Evolutionary conservation across 139 green algal species (phyloP).

Genomic region (Penium margaritaceum): DNA sequence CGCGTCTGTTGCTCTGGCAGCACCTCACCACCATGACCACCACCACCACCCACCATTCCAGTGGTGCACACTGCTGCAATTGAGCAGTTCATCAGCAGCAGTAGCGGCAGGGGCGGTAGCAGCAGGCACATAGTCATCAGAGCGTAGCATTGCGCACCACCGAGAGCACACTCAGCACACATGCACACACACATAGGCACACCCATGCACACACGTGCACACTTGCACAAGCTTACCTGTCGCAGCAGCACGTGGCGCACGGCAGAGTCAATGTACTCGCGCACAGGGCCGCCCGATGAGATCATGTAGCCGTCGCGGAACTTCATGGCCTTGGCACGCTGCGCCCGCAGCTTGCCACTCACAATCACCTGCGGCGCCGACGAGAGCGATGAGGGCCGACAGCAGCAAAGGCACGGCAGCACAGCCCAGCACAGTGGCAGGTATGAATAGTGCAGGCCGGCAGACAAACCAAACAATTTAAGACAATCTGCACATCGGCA

Average conservation of each 20-base stretch:
- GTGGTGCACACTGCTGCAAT: too few relatives aligned
- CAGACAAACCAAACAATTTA: constrained; percentile 5
- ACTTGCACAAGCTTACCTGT: constrained; percentile 58
- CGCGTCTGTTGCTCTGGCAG: too few relatives aligned
- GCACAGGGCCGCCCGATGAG: constrained; percentile 73
- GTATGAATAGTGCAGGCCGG: background rate
- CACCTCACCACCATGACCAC: too few relatives aligned
- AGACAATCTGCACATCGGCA: too few relatives aligned
- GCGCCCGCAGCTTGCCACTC: constrained; percentile 89
- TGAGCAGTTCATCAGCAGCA: background rate
- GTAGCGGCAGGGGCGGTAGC: background rate
- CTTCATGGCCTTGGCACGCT: constrained; percentile 99
- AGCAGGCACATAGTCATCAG: background rate
- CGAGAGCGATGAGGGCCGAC: too few relatives aligned
- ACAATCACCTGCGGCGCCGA: constrained; percentile 71
- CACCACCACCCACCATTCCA: too few relatives aligned
- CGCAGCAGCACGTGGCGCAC: constrained; percentile 93
- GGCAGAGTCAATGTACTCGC: constrained; percentile 88
- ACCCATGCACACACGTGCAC: background rate
- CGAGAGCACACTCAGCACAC: too few relatives aligned
- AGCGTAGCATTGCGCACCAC: background rate
- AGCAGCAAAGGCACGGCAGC: too few relatives aligned
- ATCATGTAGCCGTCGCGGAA: constrained; percentile 98
- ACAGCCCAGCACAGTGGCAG: too few relatives aligned
- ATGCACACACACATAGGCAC: background rate